phyloP scores from a whole-genome alignment of 2,329 filamentous ascomycete species.

The Penicillium brevicompactum region DNA sequence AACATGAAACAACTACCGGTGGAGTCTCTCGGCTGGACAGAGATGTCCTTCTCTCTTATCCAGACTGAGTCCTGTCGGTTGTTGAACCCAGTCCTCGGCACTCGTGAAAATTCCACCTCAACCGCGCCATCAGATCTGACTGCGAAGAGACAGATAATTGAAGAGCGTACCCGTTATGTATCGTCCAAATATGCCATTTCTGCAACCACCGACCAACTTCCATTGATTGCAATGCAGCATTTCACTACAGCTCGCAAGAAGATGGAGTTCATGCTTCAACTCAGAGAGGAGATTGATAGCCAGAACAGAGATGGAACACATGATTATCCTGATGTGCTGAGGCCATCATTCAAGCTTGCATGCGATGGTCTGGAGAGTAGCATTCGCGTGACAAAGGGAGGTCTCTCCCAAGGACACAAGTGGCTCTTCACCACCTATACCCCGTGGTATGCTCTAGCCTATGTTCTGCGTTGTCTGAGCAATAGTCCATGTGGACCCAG shows the following conservation, averaged over 20 bases:
- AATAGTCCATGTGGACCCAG: conserved; percentile 7
- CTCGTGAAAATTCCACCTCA: conserved; percentile 7
- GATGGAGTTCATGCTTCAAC: conserved; percentile 18
- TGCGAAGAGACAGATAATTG: conserved; percentile 10
- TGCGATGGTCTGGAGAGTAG: conserved; percentile 17
- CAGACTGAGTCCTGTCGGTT: conserved; percentile 21
- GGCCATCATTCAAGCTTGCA: conserved; percentile 17
- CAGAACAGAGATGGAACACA: conserved; percentile 5
- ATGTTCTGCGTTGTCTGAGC: conserved; percentile 22
- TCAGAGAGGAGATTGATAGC: conserved; percentile 16
- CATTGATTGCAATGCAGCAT: conserved; percentile 17
- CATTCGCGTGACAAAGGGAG: conserved; percentile 10
- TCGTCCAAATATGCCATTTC: conserved; percentile 11
- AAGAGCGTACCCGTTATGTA: conserved; percentile 9
- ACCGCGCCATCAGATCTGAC: conserved; percentile 9
- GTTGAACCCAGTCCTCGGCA: conserved; percentile 16
- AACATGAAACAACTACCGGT: conserved; percentile 12
- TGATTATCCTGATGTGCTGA: conserved; percentile 6
- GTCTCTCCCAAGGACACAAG: conserved; percentile 11
- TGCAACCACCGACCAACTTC: not conserved
- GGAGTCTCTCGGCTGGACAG: conserved; percentile 15
- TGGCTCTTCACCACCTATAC: conserved; percentile 23
- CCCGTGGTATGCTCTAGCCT: conserved; percentile 24
- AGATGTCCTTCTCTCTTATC: conserved; percentile 24
- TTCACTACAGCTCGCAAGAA: conserved; percentile 13